phyloP scores from a whole-genome alignment of 2,329 filamentous ascomycete genomes.

The Cladosporium colombiae region DNA sequence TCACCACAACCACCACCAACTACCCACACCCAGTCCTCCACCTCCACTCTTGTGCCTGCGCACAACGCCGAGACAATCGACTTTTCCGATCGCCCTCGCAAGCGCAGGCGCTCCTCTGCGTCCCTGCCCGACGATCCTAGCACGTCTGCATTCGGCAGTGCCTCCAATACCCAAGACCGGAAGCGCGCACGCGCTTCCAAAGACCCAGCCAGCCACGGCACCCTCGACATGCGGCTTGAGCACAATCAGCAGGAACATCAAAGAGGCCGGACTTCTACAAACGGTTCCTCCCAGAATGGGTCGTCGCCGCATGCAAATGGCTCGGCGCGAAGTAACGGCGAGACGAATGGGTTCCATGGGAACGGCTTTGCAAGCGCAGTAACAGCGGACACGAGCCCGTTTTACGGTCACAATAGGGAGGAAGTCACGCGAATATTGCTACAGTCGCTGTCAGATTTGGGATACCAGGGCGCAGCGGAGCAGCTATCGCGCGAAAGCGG shows the following conservation, averaged over 20 bases:
- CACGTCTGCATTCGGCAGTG: slow-evolving; percentile 30
- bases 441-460: slow-evolving; percentile 85
- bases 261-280: slow-evolving; percentile 40
- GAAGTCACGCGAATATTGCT: slow-evolving; percentile 92
- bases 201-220: slow-evolving; percentile 23
- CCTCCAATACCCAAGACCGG: slow-evolving; percentile 38
- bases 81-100: slow-evolving; percentile 31
- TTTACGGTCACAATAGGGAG: slow-evolving; percentile 85
- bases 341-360: slow-evolving; percentile 46
- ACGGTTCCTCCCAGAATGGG: slow-evolving; percentile 38
- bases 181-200: slow-evolving; percentile 46
- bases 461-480: slow-evolving; percentile 75
- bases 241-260: slow-evolving; percentile 41
- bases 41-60: slow-evolving; percentile 6
- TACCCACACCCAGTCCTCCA: slow-evolving; percentile 21
- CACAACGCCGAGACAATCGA: slow-evolving; percentile 28
- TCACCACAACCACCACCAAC: slow-evolving; percentile 18
- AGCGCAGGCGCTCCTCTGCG: slow-evolving; percentile 35
- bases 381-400: slow-evolving; percentile 47
- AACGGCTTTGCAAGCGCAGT: slow-evolving; percentile 36
- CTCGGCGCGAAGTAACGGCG: slow-evolving; percentile 35
- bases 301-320: slow-evolving; percentile 44
- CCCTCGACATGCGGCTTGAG: slow-evolving; percentile 44
- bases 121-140: slow-evolving; percentile 27
- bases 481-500: slow-evolving; percentile 79